A percentile compares a stretch with the other conserved stretches of the same genome.
These are phyloP conservation scores for Stephania japonica DNA, from an alignment of 164 flowering plant genomes.

Conservation along the genomic window DNA sequence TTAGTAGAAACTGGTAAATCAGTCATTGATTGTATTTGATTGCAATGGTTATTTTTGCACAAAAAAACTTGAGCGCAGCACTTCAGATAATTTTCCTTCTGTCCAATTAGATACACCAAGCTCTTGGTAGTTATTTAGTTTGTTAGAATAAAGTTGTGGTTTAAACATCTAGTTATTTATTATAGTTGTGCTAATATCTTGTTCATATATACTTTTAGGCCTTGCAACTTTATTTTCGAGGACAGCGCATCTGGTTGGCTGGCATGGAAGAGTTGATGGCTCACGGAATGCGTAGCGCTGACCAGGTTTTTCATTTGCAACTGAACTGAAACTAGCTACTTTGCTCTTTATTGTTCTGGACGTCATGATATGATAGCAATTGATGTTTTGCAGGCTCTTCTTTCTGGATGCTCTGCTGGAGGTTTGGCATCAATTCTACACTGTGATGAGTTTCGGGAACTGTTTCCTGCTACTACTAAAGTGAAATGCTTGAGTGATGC, in stretches of 20 bases:
- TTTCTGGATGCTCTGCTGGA: slow-evolving; percentile 99
- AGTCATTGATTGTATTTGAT: neutral
- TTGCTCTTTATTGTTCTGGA: neutral
- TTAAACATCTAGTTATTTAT: neutral
- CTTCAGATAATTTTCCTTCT: neutral
- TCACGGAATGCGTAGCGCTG: slow-evolving; percentile 69
- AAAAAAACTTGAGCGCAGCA: neutral
- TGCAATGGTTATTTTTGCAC: neutral
- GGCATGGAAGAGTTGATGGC: slow-evolving; percentile 82
- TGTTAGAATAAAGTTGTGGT: neutral
- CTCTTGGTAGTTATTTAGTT: neutral
- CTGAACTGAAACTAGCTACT: neutral
- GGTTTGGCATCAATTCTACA: slow-evolving; percentile 86
- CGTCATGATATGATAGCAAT: neutral
- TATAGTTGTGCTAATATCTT: neutral
- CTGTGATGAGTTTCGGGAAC: slow-evolving; percentile 69
- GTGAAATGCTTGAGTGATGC: slow-evolving; percentile 96
- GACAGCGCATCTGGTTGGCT: slow-evolving; percentile 78
- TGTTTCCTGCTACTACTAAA: slow-evolving; percentile 55
- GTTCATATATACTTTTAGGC: slow-evolving; percentile 36
- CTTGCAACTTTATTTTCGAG: slow-evolving; percentile 55
- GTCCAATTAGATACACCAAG: neutral
- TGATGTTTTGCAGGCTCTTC: slow-evolving; percentile 63
- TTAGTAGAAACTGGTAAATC: neutral
- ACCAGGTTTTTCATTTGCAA: slow-evolving; percentile 44